Conservation (phyloP, 768 basidiomycete genomes). For the Holtermanniella nyarrowii region DNA sequence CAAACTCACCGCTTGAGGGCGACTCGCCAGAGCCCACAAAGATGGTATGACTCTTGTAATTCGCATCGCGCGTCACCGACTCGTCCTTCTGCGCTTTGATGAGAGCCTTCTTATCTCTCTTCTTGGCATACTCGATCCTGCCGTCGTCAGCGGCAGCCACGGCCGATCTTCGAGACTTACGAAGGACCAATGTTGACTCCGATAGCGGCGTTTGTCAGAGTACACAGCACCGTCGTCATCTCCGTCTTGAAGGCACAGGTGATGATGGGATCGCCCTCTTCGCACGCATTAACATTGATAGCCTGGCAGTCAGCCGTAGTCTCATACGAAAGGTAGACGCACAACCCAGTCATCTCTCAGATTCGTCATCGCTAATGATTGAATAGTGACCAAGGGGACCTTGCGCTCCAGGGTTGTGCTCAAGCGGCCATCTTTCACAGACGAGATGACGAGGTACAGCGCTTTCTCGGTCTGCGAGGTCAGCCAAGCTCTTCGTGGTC, state of each 20-base stretch:
- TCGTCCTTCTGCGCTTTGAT: slow-evolving; percentile 89
- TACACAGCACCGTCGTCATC: slow-evolving; percentile 67
- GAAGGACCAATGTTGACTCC: slow-evolving; percentile 62
- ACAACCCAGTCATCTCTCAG: slow-evolving; percentile 94
- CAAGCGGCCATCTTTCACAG: slow-evolving; percentile 54
- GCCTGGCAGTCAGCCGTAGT: slow-evolving; percentile 45
- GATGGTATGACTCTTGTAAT: slow-evolving; percentile 88
- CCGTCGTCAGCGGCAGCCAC: neutral
- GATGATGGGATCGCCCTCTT: slow-evolving; percentile 91
- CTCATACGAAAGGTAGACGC: slow-evolving; percentile 24
- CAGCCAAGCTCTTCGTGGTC: neutral
- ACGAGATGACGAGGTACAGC: slow-evolving; percentile 59
- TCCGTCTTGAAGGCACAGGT: slow-evolving; percentile 95
- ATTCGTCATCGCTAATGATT: slow-evolving; percentile 73
- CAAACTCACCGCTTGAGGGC: slow-evolving; percentile 49
- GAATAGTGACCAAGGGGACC: slow-evolving; percentile 78
- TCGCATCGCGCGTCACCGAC: slow-evolving; percentile 60
- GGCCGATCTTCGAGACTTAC: slow-evolving; percentile 46
- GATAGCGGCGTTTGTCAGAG: slow-evolving; percentile 66
- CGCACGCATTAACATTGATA: slow-evolving; percentile 64
- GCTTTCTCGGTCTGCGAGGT: slow-evolving; percentile 65
- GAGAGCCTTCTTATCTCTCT: slow-evolving; percentile 84
- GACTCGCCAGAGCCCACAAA: slow-evolving; percentile 82
- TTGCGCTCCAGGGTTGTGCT: slow-evolving; percentile 67
- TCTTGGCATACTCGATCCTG: slow-evolving; percentile 84